Conservation (phyloP, 768 basidiomycete species). For the Mycena galopus region DNA sequence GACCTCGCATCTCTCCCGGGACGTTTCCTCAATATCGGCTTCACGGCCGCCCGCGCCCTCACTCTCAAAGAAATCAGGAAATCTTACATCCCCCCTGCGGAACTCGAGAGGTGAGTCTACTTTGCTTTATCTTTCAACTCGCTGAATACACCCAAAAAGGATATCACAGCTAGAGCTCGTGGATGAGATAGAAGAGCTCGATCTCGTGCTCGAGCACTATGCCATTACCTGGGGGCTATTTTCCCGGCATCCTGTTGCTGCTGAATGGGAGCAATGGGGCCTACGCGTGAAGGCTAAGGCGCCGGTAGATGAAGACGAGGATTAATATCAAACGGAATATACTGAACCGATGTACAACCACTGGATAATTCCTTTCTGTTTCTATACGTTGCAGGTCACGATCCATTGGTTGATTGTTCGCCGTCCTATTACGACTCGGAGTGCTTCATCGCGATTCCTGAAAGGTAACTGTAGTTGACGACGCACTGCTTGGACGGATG, state of each 20-base stretch:
- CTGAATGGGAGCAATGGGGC: conserved; percentile 24
- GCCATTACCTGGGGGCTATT: conserved; percentile 82
- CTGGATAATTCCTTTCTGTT: not conserved
- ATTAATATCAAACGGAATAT: not conserved
- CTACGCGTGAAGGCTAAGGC: not conserved
- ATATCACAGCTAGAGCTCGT: conserved; percentile 87
- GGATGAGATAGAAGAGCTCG: conserved; percentile 95
- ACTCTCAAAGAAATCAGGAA: conserved; percentile 80
- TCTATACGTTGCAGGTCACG: too few relatives aligned
- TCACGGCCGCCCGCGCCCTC: conserved; percentile 65
- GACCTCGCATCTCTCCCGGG: conserved; percentile 42
- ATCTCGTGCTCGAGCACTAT: conserved; percentile 91
- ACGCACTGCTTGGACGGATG: too few relatives aligned
- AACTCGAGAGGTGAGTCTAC: conserved; percentile 68
- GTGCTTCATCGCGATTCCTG: too few relatives aligned
- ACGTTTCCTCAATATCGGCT: conserved; percentile 73
- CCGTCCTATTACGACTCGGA: too few relatives aligned
- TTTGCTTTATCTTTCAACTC: conserved; percentile 1
- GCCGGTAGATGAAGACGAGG: conserved; percentile 19
- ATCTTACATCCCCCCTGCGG: conserved; percentile 58
- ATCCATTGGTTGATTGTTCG: too few relatives aligned
- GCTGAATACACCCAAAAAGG: conserved; percentile 53
- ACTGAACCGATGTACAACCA: not conserved
- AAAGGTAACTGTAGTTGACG: too few relatives aligned
- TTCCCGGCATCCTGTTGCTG: conserved; percentile 3